Percentiles rank a stretch among this genome's conserved stretches.
Evolutionary conservation across 805 yeast genomes (phyloP).

Genomic region (Candida pseudofarinosa): DNA sequence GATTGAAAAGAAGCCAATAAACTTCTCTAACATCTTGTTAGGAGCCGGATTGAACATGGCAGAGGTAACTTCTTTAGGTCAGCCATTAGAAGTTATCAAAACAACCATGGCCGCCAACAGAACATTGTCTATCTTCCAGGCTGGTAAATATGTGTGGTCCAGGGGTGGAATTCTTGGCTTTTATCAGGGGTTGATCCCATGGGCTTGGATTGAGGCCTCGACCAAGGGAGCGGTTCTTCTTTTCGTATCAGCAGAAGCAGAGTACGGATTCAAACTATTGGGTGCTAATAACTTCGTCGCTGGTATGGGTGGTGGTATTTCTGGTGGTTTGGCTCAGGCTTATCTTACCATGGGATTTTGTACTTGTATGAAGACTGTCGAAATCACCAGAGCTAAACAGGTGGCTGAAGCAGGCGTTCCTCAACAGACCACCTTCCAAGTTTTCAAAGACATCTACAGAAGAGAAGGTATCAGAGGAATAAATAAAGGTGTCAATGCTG

Average conservation of each 20-base stretch:
- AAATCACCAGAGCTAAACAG: constrained; percentile 87
- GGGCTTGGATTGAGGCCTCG: constrained; percentile 99
- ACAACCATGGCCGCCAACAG: constrained; percentile 99
- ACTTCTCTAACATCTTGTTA: constrained; percentile 81
- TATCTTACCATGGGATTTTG: constrained; percentile 97
- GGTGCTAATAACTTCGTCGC: constrained; percentile 69
- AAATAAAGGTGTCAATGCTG: constrained; percentile 97
- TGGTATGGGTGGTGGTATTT: constrained; percentile 93
- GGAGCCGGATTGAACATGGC: constrained; percentile 93
- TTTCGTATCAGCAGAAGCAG: constrained; percentile 90
- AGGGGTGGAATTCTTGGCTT: constrained; percentile 92
- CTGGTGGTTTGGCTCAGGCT: constrained; percentile 96
- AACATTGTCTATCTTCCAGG: constrained; percentile 58
- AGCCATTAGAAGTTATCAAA: constrained; percentile 92
- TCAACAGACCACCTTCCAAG: constrained; percentile 73
- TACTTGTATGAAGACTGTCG: constrained; percentile 98
- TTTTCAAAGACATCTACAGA: constrained; percentile 76
- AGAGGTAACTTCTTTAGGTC: constrained; percentile 93
- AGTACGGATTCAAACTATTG: constrained; percentile 61
- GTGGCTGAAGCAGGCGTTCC: constrained; percentile 56
- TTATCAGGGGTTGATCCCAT: constrained; percentile 96
- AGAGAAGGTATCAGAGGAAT: constrained; percentile 92
- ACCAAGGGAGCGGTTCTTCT: constrained; percentile 96
- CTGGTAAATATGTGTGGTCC: constrained; percentile 76
- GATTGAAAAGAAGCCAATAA: constrained; percentile 78